A percentile compares a stretch with the other conserved stretches of the same genome.
These are phyloP conservation scores for Croton laevigatus DNA, from an alignment of 441 rosid species.

Conservation along the genomic window DNA sequence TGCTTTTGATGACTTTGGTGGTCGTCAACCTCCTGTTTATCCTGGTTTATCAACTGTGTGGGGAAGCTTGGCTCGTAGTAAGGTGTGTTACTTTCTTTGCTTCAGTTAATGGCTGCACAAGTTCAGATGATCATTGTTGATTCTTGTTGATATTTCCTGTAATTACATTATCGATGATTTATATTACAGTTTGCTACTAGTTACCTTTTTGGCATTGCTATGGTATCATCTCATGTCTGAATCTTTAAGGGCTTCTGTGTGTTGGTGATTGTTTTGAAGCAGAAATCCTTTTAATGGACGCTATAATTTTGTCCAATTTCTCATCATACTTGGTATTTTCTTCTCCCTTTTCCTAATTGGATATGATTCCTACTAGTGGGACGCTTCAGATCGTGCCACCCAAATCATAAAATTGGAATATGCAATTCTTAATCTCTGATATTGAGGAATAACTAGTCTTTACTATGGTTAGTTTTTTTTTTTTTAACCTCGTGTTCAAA, in stretches of 20 bases:
- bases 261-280: neutral
- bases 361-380: no score
- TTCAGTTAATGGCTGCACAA: neutral
- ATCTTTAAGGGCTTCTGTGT: neutral
- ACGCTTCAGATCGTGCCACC: no score
- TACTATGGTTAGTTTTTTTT: neutral
- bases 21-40: constrained; percentile 98
- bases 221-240: neutral
- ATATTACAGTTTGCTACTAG: neutral
- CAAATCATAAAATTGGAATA: neutral
- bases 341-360: no score
- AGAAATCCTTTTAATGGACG: neutral
- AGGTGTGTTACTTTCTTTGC: constrained; percentile 45
- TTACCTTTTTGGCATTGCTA: neutral
- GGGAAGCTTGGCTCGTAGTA: constrained; percentile 99
- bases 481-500: neutral
- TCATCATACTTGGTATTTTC: no score
- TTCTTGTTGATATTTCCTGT: neutral
- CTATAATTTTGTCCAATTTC: no score
- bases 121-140: constrained; percentile 5
- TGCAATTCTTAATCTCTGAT: neutral
- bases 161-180: neutral
- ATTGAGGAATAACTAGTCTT: neutral
- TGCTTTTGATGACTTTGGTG: constrained; percentile 99
- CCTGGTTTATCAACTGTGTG: constrained; percentile 98